Conservation (phyloP, 2,329 filamentous ascomycete species). For the Microcyclosporella mali region DNA sequence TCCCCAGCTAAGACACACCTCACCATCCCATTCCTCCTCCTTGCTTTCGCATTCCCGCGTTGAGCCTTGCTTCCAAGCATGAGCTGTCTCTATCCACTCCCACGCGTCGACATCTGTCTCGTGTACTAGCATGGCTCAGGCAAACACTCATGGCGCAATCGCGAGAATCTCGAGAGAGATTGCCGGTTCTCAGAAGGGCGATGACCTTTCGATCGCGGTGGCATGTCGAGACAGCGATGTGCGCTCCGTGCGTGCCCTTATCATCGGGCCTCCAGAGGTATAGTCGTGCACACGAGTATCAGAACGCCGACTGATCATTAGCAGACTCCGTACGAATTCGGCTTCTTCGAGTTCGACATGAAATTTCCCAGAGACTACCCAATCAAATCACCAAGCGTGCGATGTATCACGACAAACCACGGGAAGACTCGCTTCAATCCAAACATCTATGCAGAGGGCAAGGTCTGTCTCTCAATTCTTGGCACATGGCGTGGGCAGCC, state of each 20-base stretch:
- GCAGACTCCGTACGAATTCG: conserved; percentile 67
- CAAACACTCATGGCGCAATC: conserved; percentile 27
- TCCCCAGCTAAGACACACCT: too few relatives aligned
- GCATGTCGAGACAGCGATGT: conserved; percentile 84
- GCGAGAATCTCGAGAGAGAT: conserved; percentile 59
- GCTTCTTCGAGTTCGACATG: conserved; percentile 77
- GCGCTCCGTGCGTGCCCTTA: conserved; percentile 76
- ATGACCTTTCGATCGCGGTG: conserved; percentile 81
- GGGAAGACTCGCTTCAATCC: conserved; percentile 89
- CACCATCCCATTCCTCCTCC: too few relatives aligned
- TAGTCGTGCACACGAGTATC: conserved; percentile 32
- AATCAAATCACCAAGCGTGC: conserved; percentile 54
- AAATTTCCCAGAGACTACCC: conserved; percentile 67
- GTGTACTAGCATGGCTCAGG: conserved; percentile 14
- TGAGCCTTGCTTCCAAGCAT: neutral
- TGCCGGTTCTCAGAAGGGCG: conserved; percentile 72
- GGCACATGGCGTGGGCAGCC: conserved; percentile 90
- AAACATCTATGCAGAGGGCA: conserved; percentile 87
- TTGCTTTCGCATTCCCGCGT: too few relatives aligned
- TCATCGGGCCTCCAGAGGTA: conserved; percentile 77
- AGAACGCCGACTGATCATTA: too few relatives aligned
- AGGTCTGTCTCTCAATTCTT: conserved; percentile 70
- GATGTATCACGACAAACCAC: conserved; percentile 77
- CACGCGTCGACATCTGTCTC: conserved; percentile 1
- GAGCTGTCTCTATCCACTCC: neutral